These are phyloP conservation scores for Phlegmacium glaucopus DNA, from an alignment of 768 basidiomycete genomes.

Conservation along the genomic window DNA sequence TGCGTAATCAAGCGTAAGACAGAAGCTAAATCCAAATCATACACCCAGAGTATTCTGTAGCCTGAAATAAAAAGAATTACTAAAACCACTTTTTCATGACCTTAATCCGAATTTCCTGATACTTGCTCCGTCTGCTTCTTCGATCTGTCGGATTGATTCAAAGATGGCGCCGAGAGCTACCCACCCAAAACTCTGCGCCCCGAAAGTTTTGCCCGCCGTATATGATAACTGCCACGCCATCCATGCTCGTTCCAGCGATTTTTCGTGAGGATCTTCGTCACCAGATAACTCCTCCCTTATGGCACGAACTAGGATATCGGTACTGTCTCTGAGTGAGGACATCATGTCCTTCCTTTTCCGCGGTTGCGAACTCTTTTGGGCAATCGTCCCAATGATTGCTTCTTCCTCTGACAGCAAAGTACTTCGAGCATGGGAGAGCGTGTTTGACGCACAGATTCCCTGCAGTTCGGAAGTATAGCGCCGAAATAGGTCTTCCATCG, in stretches of 20 bases:
- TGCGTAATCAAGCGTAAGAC: slow-evolving; percentile 66
- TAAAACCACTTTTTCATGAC: background rate
- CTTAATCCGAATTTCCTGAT: slow-evolving; percentile 11
- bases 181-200: slow-evolving; percentile 62
- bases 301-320: slow-evolving; percentile 45
- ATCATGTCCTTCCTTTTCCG: slow-evolving; percentile 51
- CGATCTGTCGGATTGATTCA: slow-evolving; percentile 46
- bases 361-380: slow-evolving; percentile 58
- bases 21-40: too few relatives aligned
- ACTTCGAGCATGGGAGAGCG: slow-evolving; percentile 39
- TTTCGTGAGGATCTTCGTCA: slow-evolving; percentile 38
- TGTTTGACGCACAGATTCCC: slow-evolving; percentile 43
- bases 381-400: slow-evolving; percentile 62
- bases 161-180: slow-evolving; percentile 56
- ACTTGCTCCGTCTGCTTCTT: slow-evolving; percentile 26
- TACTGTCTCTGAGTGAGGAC: slow-evolving; percentile 52
- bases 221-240: slow-evolving; percentile 49
- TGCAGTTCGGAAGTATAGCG: slow-evolving; percentile 46
- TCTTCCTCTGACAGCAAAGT: slow-evolving; percentile 59
- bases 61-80: too few relatives aligned
- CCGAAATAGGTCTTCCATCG: slow-evolving; percentile 31
- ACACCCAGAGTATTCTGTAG: too few relatives aligned
- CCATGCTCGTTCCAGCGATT: slow-evolving; percentile 49
- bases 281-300: slow-evolving; percentile 50
- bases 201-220: slow-evolving; percentile 37